phyloP scores from a whole-genome alignment of 2,329 filamentous ascomycete species.

The Aspergillus neotritici region DNA sequence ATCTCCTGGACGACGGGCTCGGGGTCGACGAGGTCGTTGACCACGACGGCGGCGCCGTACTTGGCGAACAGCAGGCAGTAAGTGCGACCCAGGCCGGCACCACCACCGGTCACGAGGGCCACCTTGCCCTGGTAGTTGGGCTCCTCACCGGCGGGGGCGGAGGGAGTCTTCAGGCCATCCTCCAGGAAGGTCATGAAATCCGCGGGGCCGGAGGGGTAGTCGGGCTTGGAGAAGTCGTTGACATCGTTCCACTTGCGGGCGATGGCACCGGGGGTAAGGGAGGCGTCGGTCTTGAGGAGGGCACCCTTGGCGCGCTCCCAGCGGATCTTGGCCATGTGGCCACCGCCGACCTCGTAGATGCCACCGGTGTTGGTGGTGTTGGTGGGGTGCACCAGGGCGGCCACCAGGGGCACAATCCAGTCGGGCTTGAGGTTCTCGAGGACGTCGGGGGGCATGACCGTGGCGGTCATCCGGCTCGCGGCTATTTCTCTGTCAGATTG shows the following conservation, averaged over 20 bases:
- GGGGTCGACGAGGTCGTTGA: constrained; percentile 93
- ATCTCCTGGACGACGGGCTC: constrained; percentile 90
- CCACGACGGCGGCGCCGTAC: constrained; percentile 76
- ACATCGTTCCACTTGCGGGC: constrained; percentile 86
- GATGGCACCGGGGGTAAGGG: constrained; percentile 80
- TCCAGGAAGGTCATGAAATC: constrained; percentile 85
- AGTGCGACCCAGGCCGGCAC: constrained; percentile 82
- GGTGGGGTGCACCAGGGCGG: not conserved
- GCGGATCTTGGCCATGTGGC: not conserved
- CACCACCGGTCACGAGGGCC: constrained; percentile 79
- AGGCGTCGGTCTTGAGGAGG: constrained; percentile 67
- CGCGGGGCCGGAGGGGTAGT: constrained; percentile 76
- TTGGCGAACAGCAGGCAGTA: constrained; percentile 86
- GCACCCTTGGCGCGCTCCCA: no score
- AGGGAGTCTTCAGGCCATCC: constrained; percentile 69
- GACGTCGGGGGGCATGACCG: constrained; percentile 1
- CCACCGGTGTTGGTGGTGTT: not conserved
- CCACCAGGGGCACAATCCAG: constrained; percentile 2
- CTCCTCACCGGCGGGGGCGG: constrained; percentile 66
- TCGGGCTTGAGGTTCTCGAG: not conserved
- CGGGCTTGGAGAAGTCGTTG: constrained; percentile 75
- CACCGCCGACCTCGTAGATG: constrained; percentile 3
- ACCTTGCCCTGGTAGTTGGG: constrained; percentile 80
- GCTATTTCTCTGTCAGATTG: no score
- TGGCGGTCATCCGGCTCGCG: constrained; percentile 1